Evolutionary conservation across 108 stramenopile species (phyloP), one percentile per base, ranked within the genome.

Genomic region (Cyclotella sp.): DNA sequence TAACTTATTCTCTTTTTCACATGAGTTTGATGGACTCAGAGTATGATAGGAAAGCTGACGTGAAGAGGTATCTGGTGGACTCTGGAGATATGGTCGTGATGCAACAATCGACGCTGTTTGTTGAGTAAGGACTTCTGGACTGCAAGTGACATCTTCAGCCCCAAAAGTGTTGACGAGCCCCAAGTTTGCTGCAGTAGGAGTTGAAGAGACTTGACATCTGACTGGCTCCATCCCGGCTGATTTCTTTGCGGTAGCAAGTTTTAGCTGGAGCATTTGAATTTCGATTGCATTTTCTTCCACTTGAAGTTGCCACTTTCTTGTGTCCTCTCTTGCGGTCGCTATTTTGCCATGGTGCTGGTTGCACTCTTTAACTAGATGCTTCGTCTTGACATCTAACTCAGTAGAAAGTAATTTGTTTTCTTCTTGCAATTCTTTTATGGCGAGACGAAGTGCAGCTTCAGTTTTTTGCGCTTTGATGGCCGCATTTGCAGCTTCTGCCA

Each of bases 91-190:
- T 52, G 52, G 54, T 42, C 29, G 41, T 34, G 63, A 63, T n/a
- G 77, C 63, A 34, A 70, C 49, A 40, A 64, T 78, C 21, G 29
- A 43, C 30, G 59, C 69, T 24, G 44, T 43, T 44, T 47, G 57
- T 52, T 59, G 49, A 28, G 70, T 46, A 10, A 30, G 54, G 9
- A 65, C 41, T 34, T 68, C 58, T 44, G 62, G 44, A 30, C 40
- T 62, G 45, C 30, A 30, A 69, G 51, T 45, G 26, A 62, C 19
- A 70, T 78, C 77, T 52, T 78, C 68, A 22, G 77, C 77, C 11
- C 77, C 77, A 28, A 70, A 63, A 40, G 77, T 47, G 64, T 75
- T 66, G 26, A 75, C 59, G 13, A 57, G 57, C 24, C 65, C 44
- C 39, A 63, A 44, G 42, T 67, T 58, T 34, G 28, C 41, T n/a